Base-by-base conservation (phyloP, 1,284 basidiomycete species). In the Ceratobasidium theobromae region DNA sequence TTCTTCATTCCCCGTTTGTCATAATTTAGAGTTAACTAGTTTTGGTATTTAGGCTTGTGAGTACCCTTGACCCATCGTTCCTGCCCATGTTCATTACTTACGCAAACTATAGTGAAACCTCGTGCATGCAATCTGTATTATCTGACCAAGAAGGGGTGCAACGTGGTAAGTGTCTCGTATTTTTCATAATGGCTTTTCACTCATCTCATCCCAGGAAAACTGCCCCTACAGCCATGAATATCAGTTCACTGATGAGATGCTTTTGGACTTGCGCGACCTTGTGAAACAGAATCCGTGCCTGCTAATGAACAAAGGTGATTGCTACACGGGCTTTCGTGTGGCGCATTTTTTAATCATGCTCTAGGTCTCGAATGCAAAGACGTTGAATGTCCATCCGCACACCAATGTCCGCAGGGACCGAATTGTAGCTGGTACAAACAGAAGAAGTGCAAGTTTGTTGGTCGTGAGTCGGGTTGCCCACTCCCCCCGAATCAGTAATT, bases 181-280 rank as follows among this genome's bases (percentile, higher is more conserved):
- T 38, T 25, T 4, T 4, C 43, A 40, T 32, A 27, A 4, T 67
- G 3, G 32, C 11, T 54, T 35, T 41, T 35, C 51, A 65, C 71
- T 38, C 35, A 38, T 16, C 35, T 16, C 9, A 16, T 8, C 76
- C 38, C 76, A 76, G 46, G 70, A 72, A 8, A 73, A 74, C 18
- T 81, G 80, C 71, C 74, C 72, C 14, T 81, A 77, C 67, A 76
- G 74, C 25, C 80, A 81, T 68, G 70, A 77, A 49, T 81, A 80
- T 64, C 64, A 71, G 3, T 69, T 81, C 23, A 73, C 72, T 0
- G 65, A 73, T 3, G 73, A 77, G 9, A 74, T 79, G 52, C 66
- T 79, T 8, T 69, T 65, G 0, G 75, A 76, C 57, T 69, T 81
- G 18, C 74, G 77, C 4, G 57, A 69, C 2, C 76, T 77, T 65